Percentiles rank a stretch among this genome's conserved stretches.
phyloP scores from a whole-genome alignment of 2,329 filamentous ascomycete genomes.

The Bipolaris zeicola region DNA sequence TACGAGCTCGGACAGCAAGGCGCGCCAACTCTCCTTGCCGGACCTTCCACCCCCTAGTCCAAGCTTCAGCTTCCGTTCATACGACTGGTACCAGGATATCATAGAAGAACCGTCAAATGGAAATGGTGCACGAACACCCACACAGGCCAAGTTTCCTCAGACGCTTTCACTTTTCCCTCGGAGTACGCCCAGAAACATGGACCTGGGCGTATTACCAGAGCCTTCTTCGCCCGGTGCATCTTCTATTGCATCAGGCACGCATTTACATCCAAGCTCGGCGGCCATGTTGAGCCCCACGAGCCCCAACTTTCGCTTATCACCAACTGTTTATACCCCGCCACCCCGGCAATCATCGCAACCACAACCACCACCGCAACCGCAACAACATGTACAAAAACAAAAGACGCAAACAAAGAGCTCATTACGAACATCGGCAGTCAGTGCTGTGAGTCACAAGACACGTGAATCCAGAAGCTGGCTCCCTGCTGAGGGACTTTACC shows the following conservation, averaged over 20 bases:
- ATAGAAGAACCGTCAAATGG: constrained; percentile 24
- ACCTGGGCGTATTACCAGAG: constrained; percentile 14
- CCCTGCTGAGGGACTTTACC: constrained; percentile 31
- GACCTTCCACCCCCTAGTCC: constrained; percentile 31
- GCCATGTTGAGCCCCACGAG: constrained; percentile 21
- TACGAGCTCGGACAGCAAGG: constrained; percentile 18
- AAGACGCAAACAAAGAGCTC: constrained; percentile 5
- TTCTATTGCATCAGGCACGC: constrained; percentile 15
- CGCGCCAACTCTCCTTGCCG: constrained; percentile 23
- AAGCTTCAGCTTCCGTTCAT: constrained; percentile 32
- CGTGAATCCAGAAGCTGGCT: constrained; percentile 31
- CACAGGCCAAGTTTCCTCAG: constrained; percentile 14
- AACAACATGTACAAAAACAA: constrained; percentile 8
- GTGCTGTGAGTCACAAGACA: constrained; percentile 20
- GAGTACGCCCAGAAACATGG: neutral
- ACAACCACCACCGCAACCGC: constrained; percentile 12
- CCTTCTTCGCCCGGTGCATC: constrained; percentile 22
- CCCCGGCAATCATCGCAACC: constrained; percentile 6
- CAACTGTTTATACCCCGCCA: constrained; percentile 31
- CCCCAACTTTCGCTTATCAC: constrained; percentile 26
- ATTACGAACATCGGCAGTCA: constrained; percentile 20
- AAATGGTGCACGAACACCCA: constrained; percentile 17
- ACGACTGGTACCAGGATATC: constrained; percentile 38
- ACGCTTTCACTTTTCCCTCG: constrained; percentile 15
- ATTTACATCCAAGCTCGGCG: constrained; percentile 27